phyloP scores from a whole-genome alignment of 768 basidiomycete genomes.

The Scleroderma citrinum region DNA sequence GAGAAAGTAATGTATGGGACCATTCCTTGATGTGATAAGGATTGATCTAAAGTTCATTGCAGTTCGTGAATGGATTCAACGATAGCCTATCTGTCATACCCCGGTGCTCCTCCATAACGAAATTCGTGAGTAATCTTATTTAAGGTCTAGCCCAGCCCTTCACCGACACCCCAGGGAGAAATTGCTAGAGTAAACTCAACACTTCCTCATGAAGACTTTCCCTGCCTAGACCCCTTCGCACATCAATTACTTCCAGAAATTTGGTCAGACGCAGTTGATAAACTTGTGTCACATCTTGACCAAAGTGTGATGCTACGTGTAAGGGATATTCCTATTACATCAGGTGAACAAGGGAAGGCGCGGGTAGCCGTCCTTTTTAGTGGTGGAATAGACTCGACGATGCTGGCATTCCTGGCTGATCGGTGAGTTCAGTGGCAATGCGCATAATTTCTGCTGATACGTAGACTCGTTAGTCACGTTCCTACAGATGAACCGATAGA shows the following conservation, averaged over 20 bases:
- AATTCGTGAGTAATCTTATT: background rate
- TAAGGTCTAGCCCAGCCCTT: too few relatives aligned
- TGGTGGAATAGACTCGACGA: slow-evolving; percentile 91
- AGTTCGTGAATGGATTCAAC: slow-evolving; percentile 21
- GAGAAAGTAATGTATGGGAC: slow-evolving; percentile 21
- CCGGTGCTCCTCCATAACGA: slow-evolving; percentile 7
- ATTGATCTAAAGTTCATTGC: background rate
- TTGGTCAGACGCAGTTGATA: slow-evolving; percentile 39
- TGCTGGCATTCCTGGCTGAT: slow-evolving; percentile 76
- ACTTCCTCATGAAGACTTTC: slow-evolving; percentile 41
- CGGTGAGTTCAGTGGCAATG: slow-evolving; percentile 36
- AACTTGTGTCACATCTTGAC: slow-evolving; percentile 50
- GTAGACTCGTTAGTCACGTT: slow-evolving; percentile 48
- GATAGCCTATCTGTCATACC: slow-evolving; percentile 15
- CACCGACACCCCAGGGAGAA: slow-evolving; percentile 32
- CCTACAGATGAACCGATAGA: slow-evolving; percentile 81
- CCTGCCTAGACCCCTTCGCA: slow-evolving; percentile 30
- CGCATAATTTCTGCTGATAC: background rate
- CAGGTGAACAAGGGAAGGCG: slow-evolving; percentile 32
- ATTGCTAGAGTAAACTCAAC: slow-evolving; percentile 40
- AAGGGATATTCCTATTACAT: slow-evolving; percentile 56
- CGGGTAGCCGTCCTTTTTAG: slow-evolving; percentile 87
- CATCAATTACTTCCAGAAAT: slow-evolving; percentile 15
- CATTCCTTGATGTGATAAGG: background rate
- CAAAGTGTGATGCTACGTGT: slow-evolving; percentile 65